Conservation (phyloP, 352 stramenopile genomes). For the Pythium dissimile region DNA sequence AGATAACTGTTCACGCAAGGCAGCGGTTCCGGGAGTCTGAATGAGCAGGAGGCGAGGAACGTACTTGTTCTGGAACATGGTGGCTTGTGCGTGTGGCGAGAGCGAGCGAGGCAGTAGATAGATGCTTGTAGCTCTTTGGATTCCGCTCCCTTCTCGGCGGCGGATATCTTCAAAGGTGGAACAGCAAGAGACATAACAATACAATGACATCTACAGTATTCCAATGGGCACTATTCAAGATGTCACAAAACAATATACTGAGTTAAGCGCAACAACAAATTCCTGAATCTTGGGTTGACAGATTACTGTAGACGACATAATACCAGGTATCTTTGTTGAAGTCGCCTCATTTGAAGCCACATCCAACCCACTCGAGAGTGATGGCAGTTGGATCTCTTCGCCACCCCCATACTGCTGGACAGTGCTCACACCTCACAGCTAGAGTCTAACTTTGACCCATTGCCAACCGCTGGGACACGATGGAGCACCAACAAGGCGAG, state of each 20-base stretch:
- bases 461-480: too few relatives aligned
- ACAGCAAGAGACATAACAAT: slow-evolving; percentile 7
- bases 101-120: neutral
- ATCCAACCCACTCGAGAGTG: neutral
- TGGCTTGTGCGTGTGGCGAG: too few relatives aligned
- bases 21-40: neutral
- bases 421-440: too few relatives aligned
- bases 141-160: slow-evolving; percentile 20
- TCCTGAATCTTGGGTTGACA: too few relatives aligned
- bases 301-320: neutral
- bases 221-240: too few relatives aligned
- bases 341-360: neutral
- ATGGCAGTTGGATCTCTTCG: neutral
- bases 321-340: neutral
- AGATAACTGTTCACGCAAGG: neutral
- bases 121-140: slow-evolving; percentile 14
- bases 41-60: neutral
- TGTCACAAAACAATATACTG: neutral
- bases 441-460: too few relatives aligned
- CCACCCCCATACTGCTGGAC: too few relatives aligned
- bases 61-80: slow-evolving; percentile 35
- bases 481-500: too few relatives aligned
- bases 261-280: too few relatives aligned
- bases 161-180: slow-evolving; percentile 20
- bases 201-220: too few relatives aligned